Conservation (phyloP, 2,329 filamentous ascomycete genomes). For the Phaeoacremonium minimum region DNA sequence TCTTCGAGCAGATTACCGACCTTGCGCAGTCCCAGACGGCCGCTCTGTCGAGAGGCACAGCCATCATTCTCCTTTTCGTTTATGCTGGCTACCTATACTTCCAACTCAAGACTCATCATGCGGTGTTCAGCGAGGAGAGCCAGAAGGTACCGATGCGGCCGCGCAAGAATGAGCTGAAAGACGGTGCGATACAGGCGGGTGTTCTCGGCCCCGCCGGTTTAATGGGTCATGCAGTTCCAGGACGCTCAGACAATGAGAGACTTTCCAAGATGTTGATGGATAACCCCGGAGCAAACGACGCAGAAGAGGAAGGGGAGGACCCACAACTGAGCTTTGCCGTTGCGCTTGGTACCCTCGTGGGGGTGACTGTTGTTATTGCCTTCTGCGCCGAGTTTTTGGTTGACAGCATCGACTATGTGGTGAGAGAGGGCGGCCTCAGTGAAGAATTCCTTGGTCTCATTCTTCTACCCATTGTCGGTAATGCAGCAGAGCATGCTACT, state of each 20-base stretch:
- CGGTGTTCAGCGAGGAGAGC: constrained; percentile 75
- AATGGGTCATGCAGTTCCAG: constrained; percentile 26
- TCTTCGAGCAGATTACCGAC: constrained; percentile 59
- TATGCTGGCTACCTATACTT: constrained; percentile 85
- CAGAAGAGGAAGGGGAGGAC: constrained; percentile 68
- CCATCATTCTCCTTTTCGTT: constrained; percentile 77
- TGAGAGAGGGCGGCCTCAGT: constrained; percentile 53
- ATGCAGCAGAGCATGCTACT: constrained; percentile 77
- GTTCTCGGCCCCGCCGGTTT: constrained; percentile 33
- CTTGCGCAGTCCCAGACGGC: constrained; percentile 47
- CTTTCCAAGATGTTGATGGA: constrained; percentile 40
- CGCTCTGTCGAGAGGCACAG: constrained; percentile 65
- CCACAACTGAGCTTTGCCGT: constrained; percentile 71
- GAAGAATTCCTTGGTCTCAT: constrained; percentile 78
- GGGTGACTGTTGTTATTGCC: constrained; percentile 75
- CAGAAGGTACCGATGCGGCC: constrained; percentile 60
- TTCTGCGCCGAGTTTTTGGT: constrained; percentile 80
- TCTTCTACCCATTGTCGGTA: constrained; percentile 77
- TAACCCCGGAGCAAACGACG: constrained; percentile 38
- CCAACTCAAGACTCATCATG: constrained; percentile 80
- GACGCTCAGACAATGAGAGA: constrained; percentile 29
- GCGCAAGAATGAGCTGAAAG: constrained; percentile 15
- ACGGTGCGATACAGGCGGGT: constrained; percentile 31
- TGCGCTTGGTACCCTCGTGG: constrained; percentile 65
- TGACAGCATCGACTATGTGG: constrained; percentile 65